A percentile compares a stretch with the other conserved stretches of the same genome.
These are phyloP conservation scores for Pythium coloratum DNA, from an alignment of 352 stramenopile genomes.

Conservation along the genomic window DNA sequence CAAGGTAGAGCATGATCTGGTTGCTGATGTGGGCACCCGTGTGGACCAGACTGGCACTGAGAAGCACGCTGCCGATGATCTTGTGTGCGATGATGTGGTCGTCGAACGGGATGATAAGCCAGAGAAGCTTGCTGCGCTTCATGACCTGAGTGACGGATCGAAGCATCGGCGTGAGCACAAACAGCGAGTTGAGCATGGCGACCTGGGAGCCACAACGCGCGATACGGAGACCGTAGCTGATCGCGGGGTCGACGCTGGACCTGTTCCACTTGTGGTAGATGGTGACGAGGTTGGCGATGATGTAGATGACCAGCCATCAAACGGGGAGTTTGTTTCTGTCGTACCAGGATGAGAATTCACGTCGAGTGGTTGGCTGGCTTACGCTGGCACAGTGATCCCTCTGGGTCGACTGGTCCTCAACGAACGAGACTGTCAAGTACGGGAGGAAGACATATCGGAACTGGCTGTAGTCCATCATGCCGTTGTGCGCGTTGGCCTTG, in stretches of 20 bases:
- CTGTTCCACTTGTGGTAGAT: constrained; percentile 73
- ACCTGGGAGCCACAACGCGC: constrained; percentile 72
- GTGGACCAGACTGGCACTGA: constrained; percentile 60
- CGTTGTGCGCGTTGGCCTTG: constrained; percentile 58
- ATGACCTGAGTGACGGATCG: constrained; percentile 74
- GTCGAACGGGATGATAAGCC: constrained; percentile 77
- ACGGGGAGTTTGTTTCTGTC: constrained; percentile 73
- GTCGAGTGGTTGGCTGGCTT: constrained; percentile 37
- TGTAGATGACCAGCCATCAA: constrained; percentile 78
- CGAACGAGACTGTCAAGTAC: constrained; percentile 65
- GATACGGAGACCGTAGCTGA: constrained; percentile 75
- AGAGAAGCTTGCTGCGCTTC: constrained; percentile 60
- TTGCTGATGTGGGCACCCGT: constrained; percentile 68
- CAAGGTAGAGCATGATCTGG: constrained; percentile 65
- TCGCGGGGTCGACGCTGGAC: constrained; percentile 74
- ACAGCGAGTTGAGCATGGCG: constrained; percentile 72
- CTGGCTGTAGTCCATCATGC: constrained; percentile 66
- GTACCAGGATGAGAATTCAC: constrained; percentile 65
- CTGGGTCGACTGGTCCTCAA: constrained; percentile 33
- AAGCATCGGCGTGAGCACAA: constrained; percentile 83
- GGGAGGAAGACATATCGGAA: constrained; percentile 68
- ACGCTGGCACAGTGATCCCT: constrained; percentile 18
- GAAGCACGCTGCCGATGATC: constrained; percentile 55
- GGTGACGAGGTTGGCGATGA: constrained; percentile 62
- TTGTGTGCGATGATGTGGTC: constrained; percentile 83